Evolutionary conservation across 2,329 filamentous ascomycete species (phyloP).

Genomic region (Claviceps humidiphila): DNA sequence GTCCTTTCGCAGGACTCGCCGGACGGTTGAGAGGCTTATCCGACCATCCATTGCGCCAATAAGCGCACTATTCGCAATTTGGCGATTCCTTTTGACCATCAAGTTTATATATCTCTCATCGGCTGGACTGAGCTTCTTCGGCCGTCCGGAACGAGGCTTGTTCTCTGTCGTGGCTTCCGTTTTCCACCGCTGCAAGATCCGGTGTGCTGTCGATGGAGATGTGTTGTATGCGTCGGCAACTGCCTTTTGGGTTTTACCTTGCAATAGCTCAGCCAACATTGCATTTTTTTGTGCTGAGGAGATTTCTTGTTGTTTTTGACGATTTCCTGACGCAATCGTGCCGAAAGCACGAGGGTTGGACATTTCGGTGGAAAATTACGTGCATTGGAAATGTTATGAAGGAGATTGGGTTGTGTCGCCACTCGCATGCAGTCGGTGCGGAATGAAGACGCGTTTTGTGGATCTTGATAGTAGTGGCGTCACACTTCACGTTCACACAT

Average conservation of each 20-base stretch:
- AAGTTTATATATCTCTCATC: background rate
- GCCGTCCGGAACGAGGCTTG: background rate
- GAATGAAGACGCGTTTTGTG: too few relatives aligned
- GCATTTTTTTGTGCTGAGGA: background rate
- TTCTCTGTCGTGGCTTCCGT: background rate
- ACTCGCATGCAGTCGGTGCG: too few relatives aligned
- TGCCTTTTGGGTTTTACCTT: background rate
- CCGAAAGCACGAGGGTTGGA: background rate
- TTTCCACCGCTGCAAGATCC: background rate
- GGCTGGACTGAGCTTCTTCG: background rate
- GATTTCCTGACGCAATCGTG: background rate
- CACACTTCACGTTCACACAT: too few relatives aligned
- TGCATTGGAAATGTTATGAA: too few relatives aligned
- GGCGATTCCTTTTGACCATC: background rate
- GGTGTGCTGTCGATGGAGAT: background rate
- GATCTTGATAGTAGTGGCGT: too few relatives aligned
- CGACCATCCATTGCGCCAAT: background rate
- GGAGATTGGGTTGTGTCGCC: too few relatives aligned
- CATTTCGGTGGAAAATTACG: background rate
- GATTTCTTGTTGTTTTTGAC: background rate
- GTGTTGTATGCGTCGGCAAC: background rate
- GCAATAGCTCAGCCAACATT: background rate
- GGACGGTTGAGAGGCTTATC: background rate
- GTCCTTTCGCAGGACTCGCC: background rate
- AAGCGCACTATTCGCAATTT: background rate